Evolutionary conservation across 352 stramenopile species (phyloP).

Genomic region (Hyaloperonospora arabidopsidis): DNA sequence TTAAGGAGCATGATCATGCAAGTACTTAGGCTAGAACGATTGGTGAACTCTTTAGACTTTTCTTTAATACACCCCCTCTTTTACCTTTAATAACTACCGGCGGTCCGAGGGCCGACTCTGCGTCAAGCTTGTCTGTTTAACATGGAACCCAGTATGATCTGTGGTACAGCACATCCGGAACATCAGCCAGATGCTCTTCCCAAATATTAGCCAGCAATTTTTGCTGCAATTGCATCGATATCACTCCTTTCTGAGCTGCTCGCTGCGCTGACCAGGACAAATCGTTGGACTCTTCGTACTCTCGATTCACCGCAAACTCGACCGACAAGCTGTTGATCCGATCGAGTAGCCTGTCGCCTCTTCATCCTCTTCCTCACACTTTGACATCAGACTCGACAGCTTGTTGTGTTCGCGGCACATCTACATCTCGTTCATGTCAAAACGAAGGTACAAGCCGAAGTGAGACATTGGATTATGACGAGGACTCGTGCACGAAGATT

Average conservation of each 20-base stretch:
- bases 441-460: constrained; percentile 28
- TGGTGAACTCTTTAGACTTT: too few species aligned
- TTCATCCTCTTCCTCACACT: constrained; percentile 54
- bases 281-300: constrained; percentile 63
- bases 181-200: constrained; percentile 52
- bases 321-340: constrained; percentile 53
- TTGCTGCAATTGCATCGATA: constrained; percentile 59
- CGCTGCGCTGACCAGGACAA: constrained; percentile 68
- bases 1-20: too few species aligned
- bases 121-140: too few species aligned
- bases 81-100: too few species aligned
- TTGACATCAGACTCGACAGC: constrained; percentile 43
- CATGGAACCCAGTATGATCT: constrained; percentile 70
- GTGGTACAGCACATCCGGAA: constrained; percentile 74
- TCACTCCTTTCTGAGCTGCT: constrained; percentile 49
- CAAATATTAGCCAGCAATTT: constrained; percentile 58
- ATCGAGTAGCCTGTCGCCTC: constrained; percentile 59
- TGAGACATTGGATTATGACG: constrained; percentile 36
- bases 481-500: constrained; percentile 67
- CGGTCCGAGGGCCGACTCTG: too few species aligned
- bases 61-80: too few species aligned
- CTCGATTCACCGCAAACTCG: constrained; percentile 60
- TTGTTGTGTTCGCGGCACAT: constrained; percentile 38
- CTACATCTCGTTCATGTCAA: constrained; percentile 22
- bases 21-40: too few species aligned